Evolutionary conservation across 2,329 filamentous ascomycete species (phyloP).

Genomic region (Fusarium nisikadoi): DNA sequence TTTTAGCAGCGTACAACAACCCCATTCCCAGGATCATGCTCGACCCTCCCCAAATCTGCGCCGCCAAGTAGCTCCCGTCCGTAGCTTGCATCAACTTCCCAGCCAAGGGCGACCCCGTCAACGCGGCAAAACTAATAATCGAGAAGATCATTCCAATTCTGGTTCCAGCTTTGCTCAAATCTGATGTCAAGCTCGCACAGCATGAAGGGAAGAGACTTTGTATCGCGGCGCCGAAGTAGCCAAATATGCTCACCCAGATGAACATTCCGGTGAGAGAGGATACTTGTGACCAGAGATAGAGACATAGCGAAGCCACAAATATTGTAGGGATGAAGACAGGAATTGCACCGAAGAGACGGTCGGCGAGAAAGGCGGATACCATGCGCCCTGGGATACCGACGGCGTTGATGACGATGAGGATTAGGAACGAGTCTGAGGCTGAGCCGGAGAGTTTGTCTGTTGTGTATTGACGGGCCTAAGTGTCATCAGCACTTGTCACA

Average conservation of each 20-base stretch:
- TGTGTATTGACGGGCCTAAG: conserved; percentile 53
- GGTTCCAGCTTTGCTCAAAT: conserved; percentile 64
- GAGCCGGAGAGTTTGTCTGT: conserved; percentile 57
- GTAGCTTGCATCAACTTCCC: conserved; percentile 60
- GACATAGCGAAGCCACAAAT: conserved; percentile 56
- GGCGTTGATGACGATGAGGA: conserved; percentile 70
- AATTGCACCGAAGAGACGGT: conserved; percentile 63
- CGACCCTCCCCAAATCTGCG: conserved; percentile 62
- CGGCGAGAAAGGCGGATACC: conserved; percentile 65
- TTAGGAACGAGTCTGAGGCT: conserved; percentile 63
- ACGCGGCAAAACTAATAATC: conserved; percentile 63
- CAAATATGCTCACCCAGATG: conserved; percentile 71
- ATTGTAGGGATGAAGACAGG: conserved; percentile 65
- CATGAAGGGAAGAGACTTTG: conserved; percentile 73
- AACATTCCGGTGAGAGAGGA: conserved; percentile 54
- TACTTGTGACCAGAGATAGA: conserved; percentile 66
- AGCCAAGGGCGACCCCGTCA: conserved; percentile 65
- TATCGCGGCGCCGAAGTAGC: conserved; percentile 70
- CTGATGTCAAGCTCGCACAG: conserved; percentile 58
- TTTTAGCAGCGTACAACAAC: conserved; percentile 55
- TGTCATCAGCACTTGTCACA: background rate
- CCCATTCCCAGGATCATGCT: conserved; percentile 56
- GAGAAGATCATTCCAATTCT: conserved; percentile 71
- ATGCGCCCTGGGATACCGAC: conserved; percentile 66
- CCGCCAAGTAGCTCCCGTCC: conserved; percentile 59